Base-by-base conservation (phyloP, 352 stramenopile genomes). In the Phytophthora melonis region DNA sequence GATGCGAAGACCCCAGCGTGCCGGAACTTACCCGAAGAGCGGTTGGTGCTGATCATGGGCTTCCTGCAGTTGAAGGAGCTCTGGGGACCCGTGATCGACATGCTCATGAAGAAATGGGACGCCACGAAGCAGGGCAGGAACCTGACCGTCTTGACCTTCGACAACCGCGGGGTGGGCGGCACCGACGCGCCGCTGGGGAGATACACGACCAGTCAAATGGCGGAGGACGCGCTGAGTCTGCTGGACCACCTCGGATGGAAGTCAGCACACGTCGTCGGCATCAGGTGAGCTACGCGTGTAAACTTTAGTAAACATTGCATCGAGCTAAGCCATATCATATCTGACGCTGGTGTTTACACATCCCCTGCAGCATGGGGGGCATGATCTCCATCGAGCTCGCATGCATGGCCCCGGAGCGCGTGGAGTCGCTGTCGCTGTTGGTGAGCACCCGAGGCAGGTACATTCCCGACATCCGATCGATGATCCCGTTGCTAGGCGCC, bases 341-440 rank as follows among this genome's bases (percentile, higher is more conserved):
- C 41, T 67, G 25, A 67, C 49, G 41, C 39, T 27, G 18, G 56
- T 30, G 4, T 18, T 57, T 34, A 8, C 25, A 19, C 27, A 27
- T 47, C 47, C n/a, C 3, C 19, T 58, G 39, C 54, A 78, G 73
- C 27, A 84, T 89, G 72, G 82, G 80, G n/a, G 80, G 80, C 25
- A 88, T 89, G 82, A 80, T 87, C 63, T 67, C 82, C 18, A 76
- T 85, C 32, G 80, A 89, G 69, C 62, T 88, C 5, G 73, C 78
- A 2, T 74, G 69, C 52, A 41, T 59, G 3, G 69, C 70, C 13
- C 73, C 78, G 10, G 47, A 87, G 41, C 80, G 78, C 6, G 74
- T 89, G 19, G 53, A 66, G 25, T 89, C 82, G n/a, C 64, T 88
- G n/a, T 76, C 80, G 25, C 54, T 89, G 23, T 54, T 84, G 21